Evolutionary conservation across 306 rosid genomes (phyloP), one percentile per base, ranked within the genome.

Genomic region (Clitoria ternatea): DNA sequence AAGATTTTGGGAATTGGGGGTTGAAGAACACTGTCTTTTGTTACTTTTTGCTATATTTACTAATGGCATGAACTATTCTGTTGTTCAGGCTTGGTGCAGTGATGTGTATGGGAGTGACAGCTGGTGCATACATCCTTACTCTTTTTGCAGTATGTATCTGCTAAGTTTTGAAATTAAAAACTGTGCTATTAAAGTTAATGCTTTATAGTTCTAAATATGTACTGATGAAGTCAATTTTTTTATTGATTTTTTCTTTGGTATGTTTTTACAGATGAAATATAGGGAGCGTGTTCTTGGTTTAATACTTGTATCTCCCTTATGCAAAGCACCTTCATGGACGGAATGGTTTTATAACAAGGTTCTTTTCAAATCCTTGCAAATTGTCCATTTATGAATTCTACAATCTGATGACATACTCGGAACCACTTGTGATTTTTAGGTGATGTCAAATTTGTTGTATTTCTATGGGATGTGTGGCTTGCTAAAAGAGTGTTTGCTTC

Each of bases 21-120:
- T 56, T 64, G 74, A 60, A 49, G 17, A 11, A 42, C 35, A 20
- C 1, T 42, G 15, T 1, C 10, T 6, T 10, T 63, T 43, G 48
- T 74, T 45, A 43, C 64, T n/a, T 63, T 48, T 7, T 66, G 15
- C 61, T 55, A 19, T 75, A 68, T 26, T 78, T 66, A 40, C 77
- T 79, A 32, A 83, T 69, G 79, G 39, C 68, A 55, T 73, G 33
- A 45, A 56, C 35, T 27, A 27, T 66, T 23, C 66, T 59, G 47
- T 72, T 57, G 56, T 72, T 60, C 87, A 93, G 99, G 88, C 95
- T 94, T 76, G 96, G 91, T 67, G 97, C 97, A 27, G 99, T 94
- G 71, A 94, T 94, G 99, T 94, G 99, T 78, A 94, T 94, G 99
- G 99, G 99, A 76, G 99, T 91, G 61, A 94, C 99, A 8, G 97